Evolutionary conservation across 305 asterid species (phyloP).

Genomic region (Rubia peregrina): DNA sequence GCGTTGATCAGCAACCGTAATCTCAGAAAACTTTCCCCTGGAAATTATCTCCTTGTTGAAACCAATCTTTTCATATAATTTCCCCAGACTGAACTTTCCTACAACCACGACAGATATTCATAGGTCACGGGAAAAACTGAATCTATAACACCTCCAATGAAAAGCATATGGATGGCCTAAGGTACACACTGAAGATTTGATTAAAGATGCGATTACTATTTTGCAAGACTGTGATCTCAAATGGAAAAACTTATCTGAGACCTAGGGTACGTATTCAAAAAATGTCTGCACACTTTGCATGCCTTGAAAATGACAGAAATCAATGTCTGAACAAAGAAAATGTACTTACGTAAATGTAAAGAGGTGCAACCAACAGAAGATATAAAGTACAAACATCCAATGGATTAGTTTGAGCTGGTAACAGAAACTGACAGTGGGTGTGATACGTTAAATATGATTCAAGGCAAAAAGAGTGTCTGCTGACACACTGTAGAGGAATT

Average conservation of each 20-base stretch:
- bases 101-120: slow-evolving; percentile 21
- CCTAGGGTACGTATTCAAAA: neutral
- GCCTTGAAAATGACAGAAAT: slow-evolving; percentile 1
- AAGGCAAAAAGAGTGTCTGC: no score
- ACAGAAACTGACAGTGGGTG: neutral
- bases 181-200: neutral
- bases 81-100: slow-evolving; percentile 83
- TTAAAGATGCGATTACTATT: neutral
- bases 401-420: neutral
- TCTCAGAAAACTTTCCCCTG: slow-evolving; percentile 78
- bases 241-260: neutral
- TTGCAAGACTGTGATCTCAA: neutral
- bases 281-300: neutral
- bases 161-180: neutral
- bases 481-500: neutral
- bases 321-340: neutral
- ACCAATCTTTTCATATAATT: slow-evolving; percentile 71
- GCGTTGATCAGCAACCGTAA: slow-evolving; percentile 78
- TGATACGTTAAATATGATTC: neutral
- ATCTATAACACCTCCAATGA: neutral
- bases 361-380: neutral
- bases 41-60: slow-evolving; percentile 83
- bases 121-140: neutral
- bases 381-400: neutral
- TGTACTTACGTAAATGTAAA: neutral